A percentile compares a stretch with the other conserved stretches of the same genome.
Conservation (phyloP, 1,284 basidiomycete species). For the Puccinia polysora region DNA sequence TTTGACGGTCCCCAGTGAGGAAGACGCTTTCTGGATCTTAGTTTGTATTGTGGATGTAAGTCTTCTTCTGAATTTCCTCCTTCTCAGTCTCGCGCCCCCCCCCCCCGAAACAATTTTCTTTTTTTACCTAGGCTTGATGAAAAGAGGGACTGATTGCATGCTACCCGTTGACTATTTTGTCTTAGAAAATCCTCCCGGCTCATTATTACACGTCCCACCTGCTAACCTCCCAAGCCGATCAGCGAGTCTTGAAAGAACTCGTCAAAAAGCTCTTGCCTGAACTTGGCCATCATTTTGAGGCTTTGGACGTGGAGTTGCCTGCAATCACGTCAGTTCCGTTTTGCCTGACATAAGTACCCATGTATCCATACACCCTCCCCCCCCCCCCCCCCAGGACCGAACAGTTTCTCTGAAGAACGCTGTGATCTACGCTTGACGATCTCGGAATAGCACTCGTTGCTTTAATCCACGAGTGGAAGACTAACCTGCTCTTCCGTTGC, state of each 20-base stretch:
- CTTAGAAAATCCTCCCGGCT: constrained; percentile 53
- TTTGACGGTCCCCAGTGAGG: constrained; percentile 76
- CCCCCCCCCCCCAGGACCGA: too few relatives aligned
- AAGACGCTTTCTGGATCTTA: constrained; percentile 96
- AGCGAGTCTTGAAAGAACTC: constrained; percentile 80
- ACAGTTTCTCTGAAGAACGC: background rate
- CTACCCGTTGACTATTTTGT: background rate
- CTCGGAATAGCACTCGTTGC: background rate
- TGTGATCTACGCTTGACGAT: background rate
- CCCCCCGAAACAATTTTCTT: too few relatives aligned
- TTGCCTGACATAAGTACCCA: too few relatives aligned
- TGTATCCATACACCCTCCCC: too few relatives aligned
- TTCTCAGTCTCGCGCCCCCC: too few relatives aligned
- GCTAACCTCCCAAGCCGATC: constrained; percentile 81
- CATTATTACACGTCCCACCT: constrained; percentile 55
- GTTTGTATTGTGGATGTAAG: constrained; percentile 79
- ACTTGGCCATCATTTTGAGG: constrained; percentile 68
- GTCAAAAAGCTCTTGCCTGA: constrained; percentile 73
- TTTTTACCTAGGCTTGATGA: too few relatives aligned
- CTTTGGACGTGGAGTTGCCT: constrained; percentile 79
- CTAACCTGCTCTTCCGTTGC: too few relatives aligned
- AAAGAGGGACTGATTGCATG: background rate
- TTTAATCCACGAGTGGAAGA: too few relatives aligned
- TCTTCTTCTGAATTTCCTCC: constrained; percentile 62
- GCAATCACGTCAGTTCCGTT: constrained; percentile 65